A percentile compares a stretch with the other conserved stretches of the same genome.
Evolutionary conservation across 2,329 filamentous ascomycete species (phyloP).

Genomic region (Didymella glomerata): DNA sequence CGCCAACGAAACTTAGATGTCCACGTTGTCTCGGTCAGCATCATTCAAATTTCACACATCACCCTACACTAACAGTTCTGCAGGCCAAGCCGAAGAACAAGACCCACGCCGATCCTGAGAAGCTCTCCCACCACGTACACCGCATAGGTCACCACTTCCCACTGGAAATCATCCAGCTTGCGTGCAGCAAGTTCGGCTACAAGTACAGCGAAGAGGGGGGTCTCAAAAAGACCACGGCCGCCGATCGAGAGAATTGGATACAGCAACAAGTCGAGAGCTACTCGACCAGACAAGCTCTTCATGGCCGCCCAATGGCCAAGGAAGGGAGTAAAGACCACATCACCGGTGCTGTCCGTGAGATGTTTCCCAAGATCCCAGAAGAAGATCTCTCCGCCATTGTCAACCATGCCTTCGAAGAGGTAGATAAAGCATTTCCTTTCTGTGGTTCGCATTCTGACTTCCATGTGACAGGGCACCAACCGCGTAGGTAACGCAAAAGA

Average conservation of each 20-base stretch:
- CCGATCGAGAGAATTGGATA: conserved; percentile 40
- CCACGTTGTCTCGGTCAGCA: conserved; percentile 67
- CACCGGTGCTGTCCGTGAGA: conserved; percentile 65
- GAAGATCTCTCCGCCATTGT: conserved; percentile 66
- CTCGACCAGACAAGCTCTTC: conserved; percentile 36
- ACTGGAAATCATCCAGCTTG: conserved; percentile 64
- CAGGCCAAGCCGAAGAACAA: conserved; percentile 57
- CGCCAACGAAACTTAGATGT: conserved; percentile 63
- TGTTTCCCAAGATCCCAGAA: conserved; percentile 70
- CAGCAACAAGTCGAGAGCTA: conserved; percentile 49
- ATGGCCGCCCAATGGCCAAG: conserved; percentile 38
- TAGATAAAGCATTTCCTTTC: conserved; percentile 34
- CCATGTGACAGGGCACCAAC: conserved; percentile 57
- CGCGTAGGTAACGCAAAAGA: conserved; percentile 66
- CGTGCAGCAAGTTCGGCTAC: conserved; percentile 61
- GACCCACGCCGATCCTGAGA: conserved; percentile 59
- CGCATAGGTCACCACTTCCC: conserved; percentile 71
- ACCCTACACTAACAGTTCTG: conserved; percentile 22
- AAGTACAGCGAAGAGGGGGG: conserved; percentile 31
- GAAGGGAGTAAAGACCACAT: conserved; percentile 65
- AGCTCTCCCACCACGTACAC: conserved; percentile 67
- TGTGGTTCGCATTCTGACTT: conserved; percentile 17
- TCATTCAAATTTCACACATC: not conserved
- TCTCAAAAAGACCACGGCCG: conserved; percentile 32
- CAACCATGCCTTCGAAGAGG: conserved; percentile 67